Base-by-base conservation (phyloP, 495 filamentous ascomycete genomes). In the Penicillium cosmopolitanum region DNA sequence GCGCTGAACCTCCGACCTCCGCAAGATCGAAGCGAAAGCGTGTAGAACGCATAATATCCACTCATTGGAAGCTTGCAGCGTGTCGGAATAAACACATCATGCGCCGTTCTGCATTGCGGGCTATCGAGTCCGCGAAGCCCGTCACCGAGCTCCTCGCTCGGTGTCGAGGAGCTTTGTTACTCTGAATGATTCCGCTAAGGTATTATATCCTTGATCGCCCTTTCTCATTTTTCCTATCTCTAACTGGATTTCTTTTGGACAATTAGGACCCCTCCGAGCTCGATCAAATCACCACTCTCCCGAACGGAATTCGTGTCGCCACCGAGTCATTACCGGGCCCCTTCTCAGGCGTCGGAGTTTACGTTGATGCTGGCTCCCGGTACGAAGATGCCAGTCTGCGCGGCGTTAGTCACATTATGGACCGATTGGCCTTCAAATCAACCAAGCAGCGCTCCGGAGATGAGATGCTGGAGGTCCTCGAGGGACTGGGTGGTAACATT, bases 381-480 rank as follows among this genome's bases (percentile, higher is more conserved):
- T 98, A 96, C 75, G 95, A 99, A 75, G 95, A 88, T 67, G 82
- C 88, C 15, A 87, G 86, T 44, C 77, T 98, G 47, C 86, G 91
- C 51, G 95, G 95, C 31, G 92, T 96, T 40, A 96, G 92, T 73
- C 95, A 99, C 73, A 93, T 99, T 53, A 89, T 97, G 79, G 95
- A 99, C 73, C 86, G 95, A 15, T 72, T 99, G 34, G 95, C 96
- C 33, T 99, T 98, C 81, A 97, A 98, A 76, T 96, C 93, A 7
- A 98, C 96, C 1, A 81, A 81, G 35, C 77, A 75, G 7, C 87
- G 86, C 38, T 83, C 87, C 2, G 83, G 86, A 43, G 93, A 96
- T 73, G 78, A 96, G 62, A 96, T 98, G 86, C 75, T 96, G 4
- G 92, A 97, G 71, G 77, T 84, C 1, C 76, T 96, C 2, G 94